Evolutionary conservation across 2,329 filamentous ascomycete genomes (phyloP).

Genomic region (Aureobasidium mangrovei): DNA sequence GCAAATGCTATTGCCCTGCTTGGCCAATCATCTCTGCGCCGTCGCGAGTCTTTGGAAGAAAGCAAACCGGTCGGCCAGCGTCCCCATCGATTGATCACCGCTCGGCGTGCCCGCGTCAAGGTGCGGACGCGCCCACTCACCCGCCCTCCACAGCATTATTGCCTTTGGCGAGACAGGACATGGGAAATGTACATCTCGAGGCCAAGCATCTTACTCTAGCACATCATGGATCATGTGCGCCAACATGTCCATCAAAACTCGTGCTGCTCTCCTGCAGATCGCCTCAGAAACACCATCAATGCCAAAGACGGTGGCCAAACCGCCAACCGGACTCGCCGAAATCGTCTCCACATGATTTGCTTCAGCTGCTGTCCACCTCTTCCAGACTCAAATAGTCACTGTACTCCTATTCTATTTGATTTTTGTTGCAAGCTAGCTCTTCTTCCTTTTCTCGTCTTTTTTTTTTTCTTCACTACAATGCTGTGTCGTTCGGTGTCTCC

Average conservation of each 20-base stretch:
- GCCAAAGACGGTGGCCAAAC: background rate
- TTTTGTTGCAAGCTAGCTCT: no score
- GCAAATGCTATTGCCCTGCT: background rate
- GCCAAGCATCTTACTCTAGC: no score
- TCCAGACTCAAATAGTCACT: constrained; percentile 1
- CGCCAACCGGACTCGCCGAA: constrained; percentile 4
- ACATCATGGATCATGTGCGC: no score
- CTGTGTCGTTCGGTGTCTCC: background rate
- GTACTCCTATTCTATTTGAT: no score
- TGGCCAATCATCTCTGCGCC: background rate
- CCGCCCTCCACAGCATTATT: no score
- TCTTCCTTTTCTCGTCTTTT: background rate
- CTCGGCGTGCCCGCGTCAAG: background rate
- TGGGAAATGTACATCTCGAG: no score
- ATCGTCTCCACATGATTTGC: constrained; percentile 3
- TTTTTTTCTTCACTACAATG: background rate
- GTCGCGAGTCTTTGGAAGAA: background rate
- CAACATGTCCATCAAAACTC: background rate
- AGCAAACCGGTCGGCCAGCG: background rate
- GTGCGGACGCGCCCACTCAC: background rate
- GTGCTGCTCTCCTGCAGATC: background rate
- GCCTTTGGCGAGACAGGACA: no score
- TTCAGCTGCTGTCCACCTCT: background rate
- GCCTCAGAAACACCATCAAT: background rate
- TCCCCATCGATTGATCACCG: constrained; percentile 9